Base-by-base conservation (phyloP, 768 basidiomycete species). In the Suillus brevipes region DNA sequence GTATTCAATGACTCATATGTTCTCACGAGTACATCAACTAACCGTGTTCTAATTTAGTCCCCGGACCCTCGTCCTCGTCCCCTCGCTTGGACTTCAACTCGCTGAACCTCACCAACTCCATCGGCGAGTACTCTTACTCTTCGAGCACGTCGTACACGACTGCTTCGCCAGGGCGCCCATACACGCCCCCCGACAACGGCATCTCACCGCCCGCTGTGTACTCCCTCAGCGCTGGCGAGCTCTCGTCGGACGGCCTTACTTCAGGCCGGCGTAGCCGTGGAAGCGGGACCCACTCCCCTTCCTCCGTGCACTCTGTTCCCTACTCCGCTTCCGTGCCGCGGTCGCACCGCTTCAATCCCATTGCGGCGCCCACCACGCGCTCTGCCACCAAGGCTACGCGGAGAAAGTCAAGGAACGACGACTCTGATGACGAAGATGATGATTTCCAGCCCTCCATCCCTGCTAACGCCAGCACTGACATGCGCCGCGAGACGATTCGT, bases 401-500 rank as follows among this genome's bases (percentile, higher is more conserved):
- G 71, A 77, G 75, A 57, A 83, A 82, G 70, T 73, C 78, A 43
- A 80, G 81, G 71, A 85, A 89, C 71, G 89, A 91, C 25, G 87
- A 87, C 68, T 86, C 86, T 50, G 89, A 91, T 71, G 89, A 91
- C 57, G 84, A 85, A 18, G 88, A 89, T 64, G 92, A 90, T 65
- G 90, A 92, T 69, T 91, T 90, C 82, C 85, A 87, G 74, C 87
- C 87, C 57, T 75, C 77, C 28, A 71, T 75, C 66, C 70, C 77
- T 40, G 73, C 80, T 64, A 78, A 83, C 66, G 79, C 74, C 70
- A 79, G 77, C 66, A 84, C 84, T 73, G 90, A 90, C 74, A 82
- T 83, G 79, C 92, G 92, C 78, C 91, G 93, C 74, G 93, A 95
- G 82, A 91, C 92, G 63, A 92, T 95, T 72, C 91, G 93, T 75